These are phyloP conservation scores for Tubosaeta brunneosetosa DNA, from an alignment of 768 basidiomycete species.

Conservation along the genomic window DNA sequence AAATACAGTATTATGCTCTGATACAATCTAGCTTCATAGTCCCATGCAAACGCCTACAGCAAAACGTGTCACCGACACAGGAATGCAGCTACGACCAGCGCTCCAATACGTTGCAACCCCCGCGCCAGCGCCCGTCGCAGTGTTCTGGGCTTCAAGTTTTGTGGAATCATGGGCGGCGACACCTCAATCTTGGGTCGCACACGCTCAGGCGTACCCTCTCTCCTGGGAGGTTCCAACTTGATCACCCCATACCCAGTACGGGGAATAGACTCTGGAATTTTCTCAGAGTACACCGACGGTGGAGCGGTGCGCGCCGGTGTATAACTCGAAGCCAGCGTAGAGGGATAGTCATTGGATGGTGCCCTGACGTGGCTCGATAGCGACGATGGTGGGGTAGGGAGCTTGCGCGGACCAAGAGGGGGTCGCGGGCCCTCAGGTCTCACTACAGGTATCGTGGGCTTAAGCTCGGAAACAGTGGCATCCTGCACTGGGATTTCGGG, in stretches of 20 bases:
- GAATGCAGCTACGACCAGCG: constrained; percentile 28
- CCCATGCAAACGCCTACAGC: constrained; percentile 17
- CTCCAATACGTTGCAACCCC: constrained; percentile 25
- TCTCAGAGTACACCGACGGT: constrained; percentile 29
- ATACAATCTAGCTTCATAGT: constrained; percentile 24
- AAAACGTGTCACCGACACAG: constrained; percentile 26
- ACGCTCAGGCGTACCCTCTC: constrained; percentile 21
- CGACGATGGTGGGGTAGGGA: constrained; percentile 30
- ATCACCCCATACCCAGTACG: constrained; percentile 23
- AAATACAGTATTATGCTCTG: constrained; percentile 20
- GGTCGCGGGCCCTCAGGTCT: constrained; percentile 19
- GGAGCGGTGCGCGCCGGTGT: constrained; percentile 29
- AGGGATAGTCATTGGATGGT: constrained; percentile 21
- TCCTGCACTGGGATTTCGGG: constrained; percentile 29
- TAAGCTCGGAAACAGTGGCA: constrained; percentile 10
- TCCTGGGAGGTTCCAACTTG: constrained; percentile 21
- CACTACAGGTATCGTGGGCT: constrained; percentile 5
- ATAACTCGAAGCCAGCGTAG: constrained; percentile 24
- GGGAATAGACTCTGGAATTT: constrained; percentile 23
- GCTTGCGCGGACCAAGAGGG: constrained; percentile 25
- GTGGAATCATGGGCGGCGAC: constrained; percentile 17
- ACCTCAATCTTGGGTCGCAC: constrained; percentile 18
- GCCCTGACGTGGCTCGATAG: constrained; percentile 15
- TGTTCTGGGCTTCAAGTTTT: constrained; percentile 19
- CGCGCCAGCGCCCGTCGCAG: constrained; percentile 23